A percentile compares a stretch with the other conserved stretches of the same genome.
Evolutionary conservation across 192 early-diverging fungal species (phyloP).

Genomic region (Coemansia sp.): DNA sequence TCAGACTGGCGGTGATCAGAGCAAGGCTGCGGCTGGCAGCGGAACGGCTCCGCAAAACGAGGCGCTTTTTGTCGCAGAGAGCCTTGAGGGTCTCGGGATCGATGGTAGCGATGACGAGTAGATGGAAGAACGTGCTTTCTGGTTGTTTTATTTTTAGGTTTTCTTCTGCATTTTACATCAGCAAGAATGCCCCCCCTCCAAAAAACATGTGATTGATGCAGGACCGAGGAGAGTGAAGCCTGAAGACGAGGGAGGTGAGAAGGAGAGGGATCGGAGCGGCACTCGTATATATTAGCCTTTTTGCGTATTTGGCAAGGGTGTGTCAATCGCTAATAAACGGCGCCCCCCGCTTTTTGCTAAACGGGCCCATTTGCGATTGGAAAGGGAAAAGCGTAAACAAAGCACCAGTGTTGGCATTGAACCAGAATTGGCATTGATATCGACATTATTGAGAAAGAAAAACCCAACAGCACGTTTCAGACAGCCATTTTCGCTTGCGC

Average conservation of each 20-base stretch:
- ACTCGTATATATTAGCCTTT: neutral
- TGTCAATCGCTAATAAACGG: no score
- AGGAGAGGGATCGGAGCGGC: neutral
- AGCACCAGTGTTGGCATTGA: no score
- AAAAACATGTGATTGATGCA: neutral
- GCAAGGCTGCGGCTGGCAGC: neutral
- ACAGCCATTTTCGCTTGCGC: no score
- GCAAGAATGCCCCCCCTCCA: neutral
- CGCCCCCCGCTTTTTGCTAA: no score
- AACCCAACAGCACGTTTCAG: no score
- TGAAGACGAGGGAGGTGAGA: no score
- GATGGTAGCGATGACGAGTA: conserved; percentile 24
- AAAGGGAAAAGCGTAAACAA: no score
- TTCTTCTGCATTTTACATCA: neutral
- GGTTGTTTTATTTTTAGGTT: neutral
- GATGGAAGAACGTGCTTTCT: neutral
- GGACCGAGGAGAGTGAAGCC: no score
- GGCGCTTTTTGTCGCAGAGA: conserved; percentile 30
- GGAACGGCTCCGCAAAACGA: conserved; percentile 18
- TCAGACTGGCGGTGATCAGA: neutral
- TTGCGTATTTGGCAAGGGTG: no score
- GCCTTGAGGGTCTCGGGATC: conserved; percentile 21
- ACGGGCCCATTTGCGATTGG: no score
- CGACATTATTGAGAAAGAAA: no score
- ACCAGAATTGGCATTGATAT: no score